Conservation (phyloP, 2,329 filamentous ascomycete species). For the Colletotrichum noveboracense region DNA sequence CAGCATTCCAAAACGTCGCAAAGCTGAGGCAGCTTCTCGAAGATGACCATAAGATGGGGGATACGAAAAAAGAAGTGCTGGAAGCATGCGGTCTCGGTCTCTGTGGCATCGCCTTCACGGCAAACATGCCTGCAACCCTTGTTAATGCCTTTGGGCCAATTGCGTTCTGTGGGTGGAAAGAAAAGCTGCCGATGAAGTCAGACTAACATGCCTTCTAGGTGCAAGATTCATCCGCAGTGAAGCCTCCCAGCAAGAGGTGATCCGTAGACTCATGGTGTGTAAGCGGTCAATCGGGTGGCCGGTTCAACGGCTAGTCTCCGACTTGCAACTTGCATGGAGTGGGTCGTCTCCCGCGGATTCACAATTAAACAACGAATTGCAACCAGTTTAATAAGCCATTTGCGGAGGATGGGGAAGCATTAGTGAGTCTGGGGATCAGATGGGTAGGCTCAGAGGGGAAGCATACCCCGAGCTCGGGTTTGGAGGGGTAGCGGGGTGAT, state of each 20-base stretch:
- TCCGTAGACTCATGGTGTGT: slow-evolving; percentile 36
- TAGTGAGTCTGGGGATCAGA: not conserved
- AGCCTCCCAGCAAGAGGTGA: slow-evolving; percentile 33
- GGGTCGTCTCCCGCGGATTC: not conserved
- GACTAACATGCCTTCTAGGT: slow-evolving; percentile 22
- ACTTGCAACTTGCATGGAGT: slow-evolving; percentile 33
- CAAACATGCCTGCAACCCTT: slow-evolving; percentile 44
- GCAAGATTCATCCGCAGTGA: slow-evolving; percentile 33
- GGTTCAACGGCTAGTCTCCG: slow-evolving; percentile 36
- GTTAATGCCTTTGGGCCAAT: slow-evolving; percentile 56
- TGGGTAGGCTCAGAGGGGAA: not conserved
- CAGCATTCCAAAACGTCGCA: slow-evolving; percentile 11
- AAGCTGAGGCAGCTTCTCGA: not conserved
- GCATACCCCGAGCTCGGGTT: slow-evolving; percentile 36
- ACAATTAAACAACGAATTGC: not conserved
- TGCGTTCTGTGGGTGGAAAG: slow-evolving; percentile 42
- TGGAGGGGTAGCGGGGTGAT: not conserved
- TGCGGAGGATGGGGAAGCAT: not conserved
- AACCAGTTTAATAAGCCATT: not conserved
- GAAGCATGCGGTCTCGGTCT: slow-evolving; percentile 40
- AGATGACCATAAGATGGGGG: not conserved
- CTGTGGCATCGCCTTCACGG: slow-evolving; percentile 49
- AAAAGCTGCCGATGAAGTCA: too few relatives aligned
- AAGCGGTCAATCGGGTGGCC: slow-evolving; percentile 43
- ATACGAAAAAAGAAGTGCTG: slow-evolving; percentile 29